These are phyloP conservation scores for Knoxdaviesia capensis DNA, from an alignment of 2,329 filamentous ascomycete genomes.

Conservation along the genomic window DNA sequence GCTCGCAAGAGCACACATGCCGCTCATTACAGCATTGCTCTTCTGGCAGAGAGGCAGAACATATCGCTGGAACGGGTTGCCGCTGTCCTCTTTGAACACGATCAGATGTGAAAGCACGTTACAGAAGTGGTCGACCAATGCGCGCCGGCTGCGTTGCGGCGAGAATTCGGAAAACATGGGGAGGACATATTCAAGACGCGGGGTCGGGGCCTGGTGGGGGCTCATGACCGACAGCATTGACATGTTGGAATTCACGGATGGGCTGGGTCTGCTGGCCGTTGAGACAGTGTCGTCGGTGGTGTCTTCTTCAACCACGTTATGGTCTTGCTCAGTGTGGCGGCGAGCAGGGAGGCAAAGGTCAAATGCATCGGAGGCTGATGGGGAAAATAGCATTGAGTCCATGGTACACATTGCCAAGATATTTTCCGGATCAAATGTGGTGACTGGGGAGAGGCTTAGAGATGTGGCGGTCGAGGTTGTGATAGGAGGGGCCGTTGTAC, in stretches of 20 bases:
- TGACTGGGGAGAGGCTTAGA: not conserved
- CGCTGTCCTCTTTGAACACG: slow-evolving; percentile 40
- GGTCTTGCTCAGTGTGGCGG: not conserved
- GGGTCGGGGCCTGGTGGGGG: too few species aligned
- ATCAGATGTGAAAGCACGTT: slow-evolving; percentile 45
- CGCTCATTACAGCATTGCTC: slow-evolving; percentile 49
- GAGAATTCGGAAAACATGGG: slow-evolving; percentile 38
- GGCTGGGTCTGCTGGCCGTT: too few species aligned
- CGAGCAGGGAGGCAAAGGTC: slow-evolving; percentile 7
- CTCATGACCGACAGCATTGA: too few species aligned
- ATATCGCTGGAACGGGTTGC: slow-evolving; percentile 42
- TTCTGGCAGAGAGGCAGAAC: slow-evolving; percentile 36
- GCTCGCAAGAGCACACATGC: slow-evolving; percentile 65
- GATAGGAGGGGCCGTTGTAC: too few species aligned
- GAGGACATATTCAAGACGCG: slow-evolving; percentile 24
- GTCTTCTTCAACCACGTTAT: too few species aligned
- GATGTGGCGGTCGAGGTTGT: not conserved
- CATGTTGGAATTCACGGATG: too few species aligned
- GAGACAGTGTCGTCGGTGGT: too few species aligned
- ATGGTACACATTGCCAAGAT: not conserved
- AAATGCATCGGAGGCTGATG: slow-evolving; percentile 1
- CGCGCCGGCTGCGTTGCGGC: slow-evolving; percentile 29
- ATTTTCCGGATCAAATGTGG: not conserved
- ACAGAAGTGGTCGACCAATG: slow-evolving; percentile 40
- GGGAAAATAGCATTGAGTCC: not conserved